Base-by-base conservation (phyloP, 306 rosid species). In the Gillenia trifoliata region DNA sequence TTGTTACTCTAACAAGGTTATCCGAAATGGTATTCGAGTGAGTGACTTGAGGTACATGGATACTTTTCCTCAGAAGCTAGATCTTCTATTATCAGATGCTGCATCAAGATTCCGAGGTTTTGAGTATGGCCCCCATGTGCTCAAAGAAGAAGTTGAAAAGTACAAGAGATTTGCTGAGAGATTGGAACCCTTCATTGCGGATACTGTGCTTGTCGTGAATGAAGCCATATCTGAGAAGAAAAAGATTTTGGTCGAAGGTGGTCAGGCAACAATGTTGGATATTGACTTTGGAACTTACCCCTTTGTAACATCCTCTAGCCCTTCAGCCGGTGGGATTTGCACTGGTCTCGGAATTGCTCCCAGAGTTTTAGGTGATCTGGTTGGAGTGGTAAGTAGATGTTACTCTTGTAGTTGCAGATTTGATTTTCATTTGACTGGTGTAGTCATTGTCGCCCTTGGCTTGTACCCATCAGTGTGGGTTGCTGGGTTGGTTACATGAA, bases 321-420 rank as follows among this genome's bases (percentile, higher is more conserved):
- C 99, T 47, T 94, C 97, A 6, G 99, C 98, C 5, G 97, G 99
- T 54, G 99, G 99, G 68, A 94, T 94, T 75, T 94, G 96, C 90
- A 90, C 90, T 4, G 98, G 99, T 83, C 95, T 94, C 74, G 99
- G 99, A 54, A 94, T 92, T 63, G 96, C 99, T 75, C 98, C 99
- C 40, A 90, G 89, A 83, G 82, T 84, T 75, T 1, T 94, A n/a
- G 99, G 99, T 66, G 96, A 94, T 84, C 88, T 94, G 57, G 79
- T 94, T 28, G 99, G 99, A 79, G 99, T 94, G 91, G 99, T 94
- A 82, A 54, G 91, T 81, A 43, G 59, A 41, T 23, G 31, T 74
- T 77, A n/a, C 34, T 73, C 29, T 63, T 45, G 5, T 72, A 17
- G 31, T 41, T 77, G 16, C 22, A 23, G 12, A 30, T 25, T 26